Base-by-base conservation (phyloP, 257 asterid species). In the Solanum chilense region DNA sequence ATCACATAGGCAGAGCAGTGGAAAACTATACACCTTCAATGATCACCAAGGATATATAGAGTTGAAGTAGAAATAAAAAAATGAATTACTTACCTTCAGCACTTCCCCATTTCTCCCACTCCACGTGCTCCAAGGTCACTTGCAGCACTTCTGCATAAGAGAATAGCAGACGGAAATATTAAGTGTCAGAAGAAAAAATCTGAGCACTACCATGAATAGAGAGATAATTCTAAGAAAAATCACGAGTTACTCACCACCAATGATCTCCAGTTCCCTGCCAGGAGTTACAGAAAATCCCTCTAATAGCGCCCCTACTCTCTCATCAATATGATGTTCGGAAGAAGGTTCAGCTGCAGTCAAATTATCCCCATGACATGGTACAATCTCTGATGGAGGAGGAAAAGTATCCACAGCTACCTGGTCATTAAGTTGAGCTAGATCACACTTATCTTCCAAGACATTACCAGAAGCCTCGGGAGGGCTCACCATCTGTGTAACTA, bases 391-490 rank as follows among this genome's bases (percentile, higher is more conserved):
- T 85, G 92, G 90, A 86, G 91, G 64, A 25, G 47, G 77, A 84
- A 77, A 77, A 45, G 84, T 45, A 82, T 90, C 93, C 87, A 92
- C 94, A 85, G 86, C 88, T 47, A 45, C 86, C 88, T 49, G 89
- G 75, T 77, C 90, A 86, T 88, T 77, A 76, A 90, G 83, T 58
- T 86, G 90, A 45, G 88, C 87, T 49, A 86, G 86, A 83, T 92
- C 95, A 47, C 93, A 93, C 86, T 76, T 90, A 90, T 97, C 99
- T 82, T 90, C 91, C 93, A 93, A 92, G 88, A 94, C 81, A 94
- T 97, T 97, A 88, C 99, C 99, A 91, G 99, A 94, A 92, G 99
- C 99, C 95, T 97, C 98, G 16, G 98, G 99, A 69, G 99, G 99
- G 89, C 95, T 95, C 81, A 90, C 99, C 88, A 94, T 94, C 91